Base-by-base conservation (phyloP, 164 flowering plant genomes). In the Amborella trichopoda region DNA sequence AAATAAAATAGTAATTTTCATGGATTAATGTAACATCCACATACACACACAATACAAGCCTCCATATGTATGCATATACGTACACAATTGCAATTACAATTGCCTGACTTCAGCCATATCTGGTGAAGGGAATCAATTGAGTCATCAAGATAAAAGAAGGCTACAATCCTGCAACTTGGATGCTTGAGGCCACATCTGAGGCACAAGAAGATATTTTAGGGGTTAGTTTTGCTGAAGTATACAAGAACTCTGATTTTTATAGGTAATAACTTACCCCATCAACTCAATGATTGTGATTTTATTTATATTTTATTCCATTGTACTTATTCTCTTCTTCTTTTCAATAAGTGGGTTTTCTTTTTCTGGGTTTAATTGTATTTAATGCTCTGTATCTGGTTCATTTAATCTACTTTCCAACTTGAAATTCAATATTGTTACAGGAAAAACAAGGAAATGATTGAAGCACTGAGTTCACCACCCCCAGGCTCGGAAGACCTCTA, bases 401-500 rank as follows among this genome's bases (percentile, higher is more conserved):
- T n/a, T n/a, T n/a, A n/a, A n/a, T n/a, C n/a, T n/a, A n/a, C n/a
- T n/a, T n/a, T n/a, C n/a, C n/a, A n/a, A n/a, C n/a, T n/a, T n/a
- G n/a, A n/a, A n/a, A n/a, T n/a, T n/a, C n/a, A n/a, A n/a, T n/a
- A n/a, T n/a, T n/a, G n/a, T n/a, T n/a, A n/a, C 63, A 77, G 83
- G 74, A 66, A 55, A 26, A 75, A 66, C 37, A 56, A 72, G 55
- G 66, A 58, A 24, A 60, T 63, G 20, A 68, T 69, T 21, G 49
- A 55, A 42, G 73, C 70, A 38, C 67, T 72, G 3, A 72, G 78
- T 50, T 55, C 46, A 12, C 80, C 80, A 12, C 46, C 63, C 36
- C 67, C 67, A 17, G 77, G 70, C 19, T 73, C 78, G 13, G 32
- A 69, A 43, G 81, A 78, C 43, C 71, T 78, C 18, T 51, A 59